Percentiles rank a stretch among this genome's conserved stretches.
Conservation (phyloP, 495 filamentous ascomycete species). For the Penicillium subrubescens region DNA sequence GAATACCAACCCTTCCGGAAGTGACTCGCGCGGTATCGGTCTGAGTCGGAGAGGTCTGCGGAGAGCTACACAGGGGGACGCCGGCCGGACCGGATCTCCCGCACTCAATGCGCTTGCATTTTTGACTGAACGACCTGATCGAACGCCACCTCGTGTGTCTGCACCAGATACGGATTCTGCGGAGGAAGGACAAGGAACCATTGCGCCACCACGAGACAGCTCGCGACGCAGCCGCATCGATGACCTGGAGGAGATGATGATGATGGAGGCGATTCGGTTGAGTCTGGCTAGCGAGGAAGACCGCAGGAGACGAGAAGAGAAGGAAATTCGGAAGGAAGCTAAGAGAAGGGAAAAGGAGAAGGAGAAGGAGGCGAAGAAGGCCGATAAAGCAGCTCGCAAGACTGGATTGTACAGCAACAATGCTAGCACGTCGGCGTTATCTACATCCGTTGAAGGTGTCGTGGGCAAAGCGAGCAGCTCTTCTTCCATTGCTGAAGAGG, state of each 20-base stretch:
- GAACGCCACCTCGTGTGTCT: conserved; percentile 30
- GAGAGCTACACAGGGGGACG: conserved; percentile 39
- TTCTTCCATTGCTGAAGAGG: conserved; percentile 43
- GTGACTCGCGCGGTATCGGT: conserved; percentile 48
- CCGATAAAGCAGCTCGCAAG: conserved; percentile 66
- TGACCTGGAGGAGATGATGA: conserved; percentile 97
- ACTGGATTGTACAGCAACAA: conserved; percentile 51
- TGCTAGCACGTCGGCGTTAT: conserved; percentile 43
- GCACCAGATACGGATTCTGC: conserved; percentile 39
- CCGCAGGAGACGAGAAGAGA: conserved; percentile 76
- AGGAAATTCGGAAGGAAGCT: conserved; percentile 75
- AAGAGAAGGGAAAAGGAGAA: conserved; percentile 82
- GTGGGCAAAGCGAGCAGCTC: conserved; percentile 39
- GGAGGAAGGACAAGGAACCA: conserved; percentile 46
- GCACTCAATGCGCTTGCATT: conserved; percentile 54
- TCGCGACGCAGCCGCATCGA: conserved; percentile 71
- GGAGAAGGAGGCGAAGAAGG: conserved; percentile 81
- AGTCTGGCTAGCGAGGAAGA: conserved; percentile 92
- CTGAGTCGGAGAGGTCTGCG: conserved; percentile 52
- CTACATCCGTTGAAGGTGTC: conserved; percentile 29
- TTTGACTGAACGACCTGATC: conserved; percentile 47
- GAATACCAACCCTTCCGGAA: conserved; percentile 57
- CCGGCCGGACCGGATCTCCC: conserved; percentile 45
- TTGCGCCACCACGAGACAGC: conserved; percentile 54
- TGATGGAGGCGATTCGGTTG: conserved; percentile 91